A percentile compares a stretch with the other conserved stretches of the same genome.
phyloP scores from a whole-genome alignment of 305 asterid species.

The Fraxinus baroniana region DNA sequence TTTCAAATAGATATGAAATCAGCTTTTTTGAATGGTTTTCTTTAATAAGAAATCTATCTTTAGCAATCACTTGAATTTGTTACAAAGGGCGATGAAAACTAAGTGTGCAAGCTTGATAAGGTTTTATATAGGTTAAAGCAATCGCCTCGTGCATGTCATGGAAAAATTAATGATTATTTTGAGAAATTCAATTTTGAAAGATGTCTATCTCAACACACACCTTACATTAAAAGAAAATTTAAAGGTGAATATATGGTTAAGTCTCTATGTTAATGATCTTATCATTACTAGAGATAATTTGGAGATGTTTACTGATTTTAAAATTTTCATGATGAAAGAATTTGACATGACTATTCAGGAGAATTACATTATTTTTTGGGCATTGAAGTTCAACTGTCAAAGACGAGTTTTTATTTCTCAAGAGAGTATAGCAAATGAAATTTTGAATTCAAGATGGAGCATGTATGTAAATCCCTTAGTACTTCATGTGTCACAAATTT shows the following conservation, averaged over 20 bases:
- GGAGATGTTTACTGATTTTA: background rate
- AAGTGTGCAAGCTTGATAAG: background rate
- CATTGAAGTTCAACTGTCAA: background rate
- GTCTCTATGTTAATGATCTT: constrained; percentile 19
- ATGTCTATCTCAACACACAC: background rate
- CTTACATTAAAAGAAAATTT: background rate
- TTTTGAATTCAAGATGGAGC: background rate
- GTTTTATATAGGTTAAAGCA: background rate
- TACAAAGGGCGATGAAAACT: background rate
- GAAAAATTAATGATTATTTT: background rate
- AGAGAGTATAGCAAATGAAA: background rate
- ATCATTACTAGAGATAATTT: background rate
- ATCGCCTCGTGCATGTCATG: background rate
- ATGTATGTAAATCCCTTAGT: background rate
- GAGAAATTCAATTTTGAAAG: background rate
- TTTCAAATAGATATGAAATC: constrained; percentile 6
- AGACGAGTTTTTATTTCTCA: background rate
- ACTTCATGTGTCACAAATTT: background rate
- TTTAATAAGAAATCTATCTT: background rate
- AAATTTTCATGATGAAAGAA: background rate
- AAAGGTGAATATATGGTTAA: background rate
- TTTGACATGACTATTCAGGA: constrained; percentile 8
- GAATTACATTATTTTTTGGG: constrained; percentile 9
- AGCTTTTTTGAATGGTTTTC: background rate
- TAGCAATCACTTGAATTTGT: background rate